phyloP scores from a whole-genome alignment of 805 yeast genomes.

The Citeromyces nyonsensis region DNA sequence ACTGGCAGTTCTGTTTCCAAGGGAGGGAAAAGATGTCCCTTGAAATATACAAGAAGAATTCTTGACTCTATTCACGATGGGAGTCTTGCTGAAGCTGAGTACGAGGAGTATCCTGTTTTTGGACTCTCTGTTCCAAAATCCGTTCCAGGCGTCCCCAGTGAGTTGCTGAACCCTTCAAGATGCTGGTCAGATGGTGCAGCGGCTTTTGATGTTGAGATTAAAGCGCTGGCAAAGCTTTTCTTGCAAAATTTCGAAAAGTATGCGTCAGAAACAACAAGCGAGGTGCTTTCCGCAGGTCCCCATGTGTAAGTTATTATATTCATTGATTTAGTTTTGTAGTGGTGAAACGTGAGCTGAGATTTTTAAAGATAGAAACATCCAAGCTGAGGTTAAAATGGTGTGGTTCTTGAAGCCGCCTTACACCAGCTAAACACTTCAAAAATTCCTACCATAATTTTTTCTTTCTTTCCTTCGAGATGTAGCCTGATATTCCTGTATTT shows the following conservation, averaged over 20 bases:
- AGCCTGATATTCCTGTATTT: no score
- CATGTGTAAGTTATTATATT: conserved; percentile 16
- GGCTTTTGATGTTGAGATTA: conserved; percentile 38
- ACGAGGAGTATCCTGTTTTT: conserved; percentile 75
- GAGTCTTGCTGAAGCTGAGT: conserved; percentile 62
- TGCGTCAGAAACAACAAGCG: conserved; percentile 66
- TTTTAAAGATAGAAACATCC: no score
- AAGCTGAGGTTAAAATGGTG: no score
- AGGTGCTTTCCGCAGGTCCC: conserved; percentile 93
- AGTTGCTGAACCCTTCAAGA: conserved; percentile 73
- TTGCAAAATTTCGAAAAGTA: conserved; percentile 80
- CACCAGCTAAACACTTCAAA: no score
- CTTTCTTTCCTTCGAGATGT: no score
- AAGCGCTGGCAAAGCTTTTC: conserved; percentile 60
- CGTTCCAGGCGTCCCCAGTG: conserved; percentile 71
- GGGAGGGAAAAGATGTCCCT: conserved; percentile 96
- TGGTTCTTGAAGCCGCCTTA: no score
- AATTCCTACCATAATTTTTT: no score
- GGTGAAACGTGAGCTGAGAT: no score
- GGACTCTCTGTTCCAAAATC: conserved; percentile 76
- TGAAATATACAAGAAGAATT: conserved; percentile 94
- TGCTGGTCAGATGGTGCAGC: conserved; percentile 55
- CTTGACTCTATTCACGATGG: conserved; percentile 92
- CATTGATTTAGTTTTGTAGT: background rate
- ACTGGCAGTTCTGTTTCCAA: conserved; percentile 82